Base-by-base conservation (phyloP, 176 grass and related monocot species). In the Neostapfia colusana region DNA sequence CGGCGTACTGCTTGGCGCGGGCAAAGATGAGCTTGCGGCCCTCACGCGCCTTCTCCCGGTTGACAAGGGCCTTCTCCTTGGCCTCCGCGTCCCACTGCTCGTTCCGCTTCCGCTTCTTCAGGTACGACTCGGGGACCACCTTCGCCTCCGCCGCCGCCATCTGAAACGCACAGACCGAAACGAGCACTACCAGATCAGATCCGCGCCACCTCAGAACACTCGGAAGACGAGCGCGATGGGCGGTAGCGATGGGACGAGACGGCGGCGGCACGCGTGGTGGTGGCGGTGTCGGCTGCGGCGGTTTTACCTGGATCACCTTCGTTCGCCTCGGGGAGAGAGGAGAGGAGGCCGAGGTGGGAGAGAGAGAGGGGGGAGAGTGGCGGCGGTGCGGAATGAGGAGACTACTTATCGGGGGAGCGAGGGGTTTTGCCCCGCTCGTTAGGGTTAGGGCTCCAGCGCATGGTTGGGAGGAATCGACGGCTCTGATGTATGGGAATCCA, bases 91-190 rank as follows among this genome's bases (percentile, higher is more conserved):
- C 88, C 90, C 88, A 93, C 63, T 40, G 61, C 78, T 89, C 93
- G 60, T 81, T 80, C 28, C 90, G 57, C 86, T 93, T 97, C 68
- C 71, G 55, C 78, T 97, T 97, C 61, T 54, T 63, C 81, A 89
- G 65, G 35, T 86, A 56, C 18, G 93, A 97, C 83, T 97, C 90
- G 10, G 90, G 93, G 46, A 97, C 81, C 49, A 40, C 81, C 83
- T 35, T 74, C 80, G 79, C 65, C 71, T 38, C 85, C 74, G 58
- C 82, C 49, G 73, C 80, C 37, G 85, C 62, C 93, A 80, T 82
- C 88, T 88, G 82, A 12, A 25, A 57, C 57, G 63, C 49, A 10
- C 48, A 6, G 13, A 55, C 31, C 31, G 31, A 31, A 31, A 31
- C 31, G 3, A 31, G 20, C 13, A 25, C 0, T 10, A 0, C 15